Evolutionary conservation across 192 early-diverging fungal species (phyloP), one percentile per base, ranked within the genome.

Genomic region (Podila verticillata): DNA sequence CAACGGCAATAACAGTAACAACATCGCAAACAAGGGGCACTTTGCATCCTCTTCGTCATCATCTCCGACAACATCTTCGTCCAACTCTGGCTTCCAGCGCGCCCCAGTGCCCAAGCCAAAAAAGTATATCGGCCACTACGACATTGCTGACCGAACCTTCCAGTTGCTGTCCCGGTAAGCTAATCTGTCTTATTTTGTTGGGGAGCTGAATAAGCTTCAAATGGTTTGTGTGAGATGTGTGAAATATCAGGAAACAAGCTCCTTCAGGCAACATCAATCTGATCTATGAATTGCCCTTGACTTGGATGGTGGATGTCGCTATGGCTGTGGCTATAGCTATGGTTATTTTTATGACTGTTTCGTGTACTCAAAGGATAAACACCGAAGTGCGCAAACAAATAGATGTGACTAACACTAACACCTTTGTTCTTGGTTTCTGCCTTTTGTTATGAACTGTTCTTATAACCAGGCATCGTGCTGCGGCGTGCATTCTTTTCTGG

Each of bases 401-500:
- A 44, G 39, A 44, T 44, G 39, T 34, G 58, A 31, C 58, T 51
- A 70, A 30, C 44, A 31, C 58, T 51, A 70, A 30, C 44, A 17
- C 51, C 39, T 57, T 61, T 20, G 13, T n/a, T 26, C 20, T 47
- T 47, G 4, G n/a, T 30, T 31, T 20, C 5, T 22, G 2, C 12
- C 20, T 32, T 36, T 28, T 15, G 26, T 32, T 65, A 20, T 36
- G 20, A 20, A 39, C 48, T 17, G 5, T 29, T n/a, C 5, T 17
- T 61, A n/a, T n/a, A n/a, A n/a, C 12, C 59, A 80, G 77, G 34
- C 77, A 80, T 56, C 77, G 77, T 24, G 77, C 77, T 59, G 77
- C 77, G 47, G 77, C 77, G 31, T 80, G 77, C 28, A 80, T 80
- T 51, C 62, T 80, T 31, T 80, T 80, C 44, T 80, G 77, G 77